A percentile compares a stretch with the other conserved stretches of the same genome.
Conservation (phyloP, 306 rosid genomes). For the Castanopsis chinensis region DNA sequence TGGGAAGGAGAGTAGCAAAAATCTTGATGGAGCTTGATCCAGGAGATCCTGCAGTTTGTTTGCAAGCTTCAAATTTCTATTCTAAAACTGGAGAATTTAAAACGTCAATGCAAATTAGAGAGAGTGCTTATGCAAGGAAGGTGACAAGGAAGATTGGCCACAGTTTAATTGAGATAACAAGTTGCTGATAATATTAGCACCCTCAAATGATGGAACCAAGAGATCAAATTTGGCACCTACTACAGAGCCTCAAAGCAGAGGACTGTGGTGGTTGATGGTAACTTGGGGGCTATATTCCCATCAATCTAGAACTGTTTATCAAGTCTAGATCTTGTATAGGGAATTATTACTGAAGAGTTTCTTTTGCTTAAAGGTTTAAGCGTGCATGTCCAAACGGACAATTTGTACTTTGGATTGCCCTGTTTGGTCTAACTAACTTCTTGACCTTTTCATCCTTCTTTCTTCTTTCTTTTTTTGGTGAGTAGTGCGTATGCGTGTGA, state of each 20-base stretch:
- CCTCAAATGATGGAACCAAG: too few relatives aligned
- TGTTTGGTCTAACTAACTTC: constrained; percentile 62
- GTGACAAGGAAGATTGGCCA: constrained; percentile 67
- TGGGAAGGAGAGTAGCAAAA: constrained; percentile 61
- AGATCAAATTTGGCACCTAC: too few relatives aligned
- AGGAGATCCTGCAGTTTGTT: constrained; percentile 63
- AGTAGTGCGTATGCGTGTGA: too few relatives aligned
- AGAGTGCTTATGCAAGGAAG: constrained; percentile 56
- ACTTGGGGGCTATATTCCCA: neutral
- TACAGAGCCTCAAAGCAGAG: neutral
- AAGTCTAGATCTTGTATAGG: constrained; percentile 26
- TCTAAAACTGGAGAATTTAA: constrained; percentile 72
- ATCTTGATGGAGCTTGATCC: constrained; percentile 53
- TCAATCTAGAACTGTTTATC: constrained; percentile 26
- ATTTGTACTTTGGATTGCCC: constrained; percentile 34
- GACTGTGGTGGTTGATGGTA: neutral
- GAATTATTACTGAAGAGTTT: constrained; percentile 27
- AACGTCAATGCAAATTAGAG: constrained; percentile 53
- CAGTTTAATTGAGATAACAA: constrained; percentile 64
- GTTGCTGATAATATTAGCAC: constrained; percentile 1
- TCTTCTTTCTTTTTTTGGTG: neutral
- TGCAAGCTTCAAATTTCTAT: constrained; percentile 71
- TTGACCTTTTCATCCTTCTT: constrained; percentile 17
- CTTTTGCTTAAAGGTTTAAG: constrained; percentile 29
- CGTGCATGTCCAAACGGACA: constrained; percentile 37